Evolutionary conservation across 768 basidiomycete genomes (phyloP).

Genomic region (Cyathus striatus): DNA sequence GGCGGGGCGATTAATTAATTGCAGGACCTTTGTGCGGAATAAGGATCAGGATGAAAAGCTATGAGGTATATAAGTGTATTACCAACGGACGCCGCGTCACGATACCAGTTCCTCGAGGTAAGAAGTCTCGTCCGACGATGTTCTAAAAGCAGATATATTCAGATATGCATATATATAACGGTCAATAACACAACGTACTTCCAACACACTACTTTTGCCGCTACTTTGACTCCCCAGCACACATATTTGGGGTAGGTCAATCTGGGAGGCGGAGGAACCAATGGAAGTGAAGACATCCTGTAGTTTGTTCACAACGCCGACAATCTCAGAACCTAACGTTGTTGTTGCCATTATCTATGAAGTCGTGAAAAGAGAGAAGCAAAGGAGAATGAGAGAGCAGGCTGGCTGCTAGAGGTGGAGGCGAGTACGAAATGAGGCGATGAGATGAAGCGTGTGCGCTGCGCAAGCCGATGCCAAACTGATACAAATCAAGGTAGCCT

Average conservation of each 20-base stretch:
- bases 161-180: background rate
- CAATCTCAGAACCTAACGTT: conserved; percentile 79
- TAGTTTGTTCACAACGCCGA: conserved; percentile 79
- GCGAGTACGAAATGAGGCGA: conserved; percentile 3
- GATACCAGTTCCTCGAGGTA: conserved; percentile 98
- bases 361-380: conserved; percentile 9
- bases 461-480: conserved; percentile 22
- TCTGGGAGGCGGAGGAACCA: conserved; percentile 68
- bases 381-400: background rate
- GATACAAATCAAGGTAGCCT: conserved; percentile 3
- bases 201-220: conserved; percentile 89
- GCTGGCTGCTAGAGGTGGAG: background rate
- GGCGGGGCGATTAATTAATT: conserved; percentile 85
- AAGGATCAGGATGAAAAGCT: conserved; percentile 5
- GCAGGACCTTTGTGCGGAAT: conserved; percentile 60
- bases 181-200: conserved; percentile 42
- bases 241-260: conserved; percentile 91
- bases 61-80: conserved; percentile 16
- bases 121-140: conserved; percentile 96
- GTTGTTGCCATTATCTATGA: conserved; percentile 45
- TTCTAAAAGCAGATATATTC: conserved; percentile 46
- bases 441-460: conserved; percentile 15
- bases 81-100: conserved; percentile 96
- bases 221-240: conserved; percentile 90
- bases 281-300: conserved; percentile 88